Percentiles rank a stretch among this genome's conserved stretches.
Conservation (phyloP, 495 filamentous ascomycete genomes). For the Penicillium argentinense region DNA sequence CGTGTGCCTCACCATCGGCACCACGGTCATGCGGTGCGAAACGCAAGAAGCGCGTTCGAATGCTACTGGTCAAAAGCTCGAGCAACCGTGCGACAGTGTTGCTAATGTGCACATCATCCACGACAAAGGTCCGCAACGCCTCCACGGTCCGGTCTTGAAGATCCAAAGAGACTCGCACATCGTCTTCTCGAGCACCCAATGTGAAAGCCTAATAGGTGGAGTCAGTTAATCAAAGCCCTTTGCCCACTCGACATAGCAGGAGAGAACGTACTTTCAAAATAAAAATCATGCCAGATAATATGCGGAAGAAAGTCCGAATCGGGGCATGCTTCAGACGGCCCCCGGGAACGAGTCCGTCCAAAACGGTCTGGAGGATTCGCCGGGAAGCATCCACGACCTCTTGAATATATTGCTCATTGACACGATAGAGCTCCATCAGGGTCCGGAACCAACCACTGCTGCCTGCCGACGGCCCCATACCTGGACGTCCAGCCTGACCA, state of each 20-base stretch:
- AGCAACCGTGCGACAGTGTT: conserved; percentile 92
- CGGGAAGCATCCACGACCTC: conserved; percentile 88
- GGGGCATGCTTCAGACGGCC: conserved; percentile 90
- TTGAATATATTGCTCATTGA: conserved; percentile 73
- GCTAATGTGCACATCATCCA: conserved; percentile 95
- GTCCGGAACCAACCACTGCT: conserved; percentile 47
- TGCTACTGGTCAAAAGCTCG: conserved; percentile 71
- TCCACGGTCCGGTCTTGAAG: conserved; percentile 79
- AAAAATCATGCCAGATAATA: conserved; percentile 93
- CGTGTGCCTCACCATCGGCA: conserved; percentile 39
- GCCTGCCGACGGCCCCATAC: conserved; percentile 33
- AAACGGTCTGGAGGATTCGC: conserved; percentile 76
- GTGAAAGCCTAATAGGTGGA: conserved; percentile 72
- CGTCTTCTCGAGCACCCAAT: conserved; percentile 84
- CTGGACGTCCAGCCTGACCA: conserved; percentile 44
- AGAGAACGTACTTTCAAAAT: conserved; percentile 62
- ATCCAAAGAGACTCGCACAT: conserved; percentile 76
- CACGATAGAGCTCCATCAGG: conserved; percentile 54
- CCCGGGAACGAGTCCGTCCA: conserved; percentile 76
- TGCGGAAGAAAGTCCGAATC: conserved; percentile 90
- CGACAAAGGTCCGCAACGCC: conserved; percentile 79
- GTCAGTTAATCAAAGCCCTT: neutral
- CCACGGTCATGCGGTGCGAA: conserved; percentile 47
- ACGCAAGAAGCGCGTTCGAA: conserved; percentile 72
- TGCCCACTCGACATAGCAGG: too few species aligned